Conservation (phyloP, 2,329 filamentous ascomycete genomes). For the Plenodomus lindquistii region DNA sequence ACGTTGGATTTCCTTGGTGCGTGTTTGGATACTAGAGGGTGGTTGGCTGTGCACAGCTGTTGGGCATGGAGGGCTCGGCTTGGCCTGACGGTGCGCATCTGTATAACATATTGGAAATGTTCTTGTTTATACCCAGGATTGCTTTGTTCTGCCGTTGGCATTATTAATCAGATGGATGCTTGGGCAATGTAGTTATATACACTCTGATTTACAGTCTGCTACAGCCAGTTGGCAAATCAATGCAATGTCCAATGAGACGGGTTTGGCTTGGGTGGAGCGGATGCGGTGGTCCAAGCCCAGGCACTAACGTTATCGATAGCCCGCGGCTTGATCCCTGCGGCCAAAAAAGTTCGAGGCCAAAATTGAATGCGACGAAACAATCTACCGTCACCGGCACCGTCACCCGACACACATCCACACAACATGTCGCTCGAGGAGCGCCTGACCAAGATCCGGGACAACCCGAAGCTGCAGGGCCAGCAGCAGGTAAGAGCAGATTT, state of each 20-base stretch:
- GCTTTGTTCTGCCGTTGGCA: not conserved
- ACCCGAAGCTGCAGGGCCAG: conserved; percentile 93
- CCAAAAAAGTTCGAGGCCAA: conserved; percentile 19
- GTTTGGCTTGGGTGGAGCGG: too few relatives aligned
- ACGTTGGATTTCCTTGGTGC: not conserved
- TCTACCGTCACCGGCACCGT: conserved; percentile 11
- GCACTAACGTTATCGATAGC: conserved; percentile 25
- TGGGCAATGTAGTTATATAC: not conserved
- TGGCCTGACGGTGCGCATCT: not conserved
- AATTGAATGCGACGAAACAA: conserved; percentile 7
- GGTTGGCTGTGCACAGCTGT: not conserved
- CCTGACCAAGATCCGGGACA: conserved; percentile 90
- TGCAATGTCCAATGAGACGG: too few relatives aligned
- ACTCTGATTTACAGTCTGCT: not conserved
- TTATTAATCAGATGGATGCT: not conserved
- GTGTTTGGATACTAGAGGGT: not conserved
- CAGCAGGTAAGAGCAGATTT: conserved; percentile 68
- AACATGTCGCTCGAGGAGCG: conserved; percentile 76
- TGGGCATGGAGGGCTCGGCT: not conserved
- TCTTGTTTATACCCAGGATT: conserved; percentile 15
- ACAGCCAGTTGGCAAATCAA: not conserved
- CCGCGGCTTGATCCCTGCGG: conserved; percentile 11
- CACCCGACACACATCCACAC: conserved; percentile 22
- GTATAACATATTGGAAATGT: conserved; percentile 10
- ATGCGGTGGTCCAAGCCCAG: too few relatives aligned